Evolutionary conservation across 1,284 basidiomycete species (phyloP).

Genomic region (Stereum hirsutum): DNA sequence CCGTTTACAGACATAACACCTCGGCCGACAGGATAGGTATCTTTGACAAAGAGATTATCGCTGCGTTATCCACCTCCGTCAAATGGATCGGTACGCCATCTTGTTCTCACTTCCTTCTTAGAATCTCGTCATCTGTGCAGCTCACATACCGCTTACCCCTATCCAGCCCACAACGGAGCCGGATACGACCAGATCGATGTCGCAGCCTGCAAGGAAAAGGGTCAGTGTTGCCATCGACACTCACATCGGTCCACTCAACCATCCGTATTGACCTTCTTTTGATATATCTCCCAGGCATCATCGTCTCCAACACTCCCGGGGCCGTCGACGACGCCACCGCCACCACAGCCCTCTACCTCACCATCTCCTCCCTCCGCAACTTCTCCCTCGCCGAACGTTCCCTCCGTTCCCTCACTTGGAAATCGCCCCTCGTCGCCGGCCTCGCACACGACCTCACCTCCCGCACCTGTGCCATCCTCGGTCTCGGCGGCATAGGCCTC

Average conservation of each 20-base stretch:
- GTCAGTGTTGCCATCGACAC: conserved; percentile 24
- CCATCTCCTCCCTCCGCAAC: conserved; percentile 78
- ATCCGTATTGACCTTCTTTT: neutral
- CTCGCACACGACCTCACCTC: conserved; percentile 69
- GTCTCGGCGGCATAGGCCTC: conserved; percentile 84
- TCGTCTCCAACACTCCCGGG: conserved; percentile 84
- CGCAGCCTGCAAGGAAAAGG: conserved; percentile 59
- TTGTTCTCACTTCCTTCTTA: no score
- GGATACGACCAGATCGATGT: conserved; percentile 88
- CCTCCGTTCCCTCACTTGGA: conserved; percentile 50
- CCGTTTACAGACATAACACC: conserved; percentile 73
- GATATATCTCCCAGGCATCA: conserved; percentile 48
- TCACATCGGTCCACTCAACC: conserved; percentile 1
- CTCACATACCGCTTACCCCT: no score
- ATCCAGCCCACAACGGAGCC: conserved; percentile 90
- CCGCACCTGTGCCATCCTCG: conserved; percentile 78
- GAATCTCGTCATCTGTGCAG: no score
- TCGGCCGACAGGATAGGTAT: conserved; percentile 60
- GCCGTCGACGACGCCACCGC: conserved; percentile 91
- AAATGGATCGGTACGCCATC: conserved; percentile 89
- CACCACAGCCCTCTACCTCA: conserved; percentile 79
- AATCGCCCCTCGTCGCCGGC: conserved; percentile 33
- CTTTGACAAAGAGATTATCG: conserved; percentile 75
- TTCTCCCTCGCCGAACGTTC: conserved; percentile 69
- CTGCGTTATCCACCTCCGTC: conserved; percentile 45